Conservation (phyloP, 2,329 filamentous ascomycete genomes). For the Lasiodiplodia gonubiensis region DNA sequence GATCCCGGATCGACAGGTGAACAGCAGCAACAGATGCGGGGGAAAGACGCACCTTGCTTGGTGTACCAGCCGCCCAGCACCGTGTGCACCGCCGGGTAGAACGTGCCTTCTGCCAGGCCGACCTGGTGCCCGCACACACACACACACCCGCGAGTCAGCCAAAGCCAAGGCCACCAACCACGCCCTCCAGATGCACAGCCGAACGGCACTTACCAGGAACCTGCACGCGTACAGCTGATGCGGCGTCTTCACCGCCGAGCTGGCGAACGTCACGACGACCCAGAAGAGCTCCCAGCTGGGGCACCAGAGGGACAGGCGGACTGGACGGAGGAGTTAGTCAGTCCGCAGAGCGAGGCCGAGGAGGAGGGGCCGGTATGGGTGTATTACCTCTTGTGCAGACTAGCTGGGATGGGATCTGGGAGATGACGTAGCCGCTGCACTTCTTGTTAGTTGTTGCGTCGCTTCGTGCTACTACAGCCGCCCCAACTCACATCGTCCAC, state of each 20-base stretch:
- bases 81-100: conserved; percentile 19
- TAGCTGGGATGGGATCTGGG: conserved; percentile 7
- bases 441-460: not conserved
- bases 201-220: not conserved
- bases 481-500: conserved; percentile 11
- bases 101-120: conserved; percentile 12
- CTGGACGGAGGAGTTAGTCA: not conserved
- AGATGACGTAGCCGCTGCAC: conserved; percentile 8
- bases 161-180: too few relatives aligned
- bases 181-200: too few relatives aligned
- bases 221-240: conserved; percentile 19
- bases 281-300: conserved; percentile 20
- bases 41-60: conserved; percentile 8
- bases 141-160: not conserved
- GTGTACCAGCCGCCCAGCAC: conserved; percentile 25
- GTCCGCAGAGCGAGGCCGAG: too few relatives aligned
- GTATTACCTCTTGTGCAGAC: conserved; percentile 14
- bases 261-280: conserved; percentile 17
- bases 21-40: too few relatives aligned
- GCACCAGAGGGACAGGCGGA: conserved; percentile 18
- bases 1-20: too few relatives aligned
- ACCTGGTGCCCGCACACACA: not conserved
- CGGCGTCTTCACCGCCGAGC: conserved; percentile 12
- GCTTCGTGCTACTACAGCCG: too few relatives aligned
- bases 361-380: too few relatives aligned